These are phyloP conservation scores for Coemansia sp. DNA, from an alignment of 192 early-diverging fungal species.

Conservation along the genomic window DNA sequence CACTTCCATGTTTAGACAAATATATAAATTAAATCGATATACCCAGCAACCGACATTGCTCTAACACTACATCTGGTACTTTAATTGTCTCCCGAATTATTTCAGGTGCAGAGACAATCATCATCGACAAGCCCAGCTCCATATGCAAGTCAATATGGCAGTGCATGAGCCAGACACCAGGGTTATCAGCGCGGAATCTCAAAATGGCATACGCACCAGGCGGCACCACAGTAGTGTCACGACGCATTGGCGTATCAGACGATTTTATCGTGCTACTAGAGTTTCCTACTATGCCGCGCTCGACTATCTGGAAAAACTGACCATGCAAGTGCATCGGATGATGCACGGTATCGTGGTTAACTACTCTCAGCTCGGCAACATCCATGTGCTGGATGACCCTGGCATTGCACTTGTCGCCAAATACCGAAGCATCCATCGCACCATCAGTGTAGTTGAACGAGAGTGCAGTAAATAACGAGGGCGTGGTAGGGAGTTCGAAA, in stretches of 20 bases:
- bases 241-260: slow-evolving; percentile 53
- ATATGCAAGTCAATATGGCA: slow-evolving; percentile 71
- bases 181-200: slow-evolving; percentile 77
- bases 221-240: slow-evolving; percentile 72
- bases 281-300: slow-evolving; percentile 59
- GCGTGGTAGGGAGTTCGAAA: slow-evolving; percentile 64
- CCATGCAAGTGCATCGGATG: slow-evolving; percentile 89
- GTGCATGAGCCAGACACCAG: slow-evolving; percentile 84
- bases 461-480: slow-evolving; percentile 64
- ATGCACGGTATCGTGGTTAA: slow-evolving; percentile 68
- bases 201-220: slow-evolving; percentile 63
- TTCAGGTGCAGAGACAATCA: slow-evolving; percentile 71
- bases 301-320: slow-evolving; percentile 79
- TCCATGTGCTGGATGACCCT: slow-evolving; percentile 64
- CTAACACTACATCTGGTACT: slow-evolving; percentile 56
- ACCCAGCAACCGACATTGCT: slow-evolving; percentile 64
- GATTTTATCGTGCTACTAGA: slow-evolving; percentile 23
- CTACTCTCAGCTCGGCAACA: slow-evolving; percentile 67
- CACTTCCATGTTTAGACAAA: no score
- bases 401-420: slow-evolving; percentile 63
- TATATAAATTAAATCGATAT: slow-evolving; percentile 31
- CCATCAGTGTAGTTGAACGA: slow-evolving; percentile 57
- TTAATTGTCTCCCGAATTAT: slow-evolving; percentile 54
- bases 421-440: slow-evolving; percentile 53
- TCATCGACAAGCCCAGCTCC: slow-evolving; percentile 70